Base-by-base conservation (phyloP, 1,139 yeast species). In the Meyerozyma guilliermondii region DNA sequence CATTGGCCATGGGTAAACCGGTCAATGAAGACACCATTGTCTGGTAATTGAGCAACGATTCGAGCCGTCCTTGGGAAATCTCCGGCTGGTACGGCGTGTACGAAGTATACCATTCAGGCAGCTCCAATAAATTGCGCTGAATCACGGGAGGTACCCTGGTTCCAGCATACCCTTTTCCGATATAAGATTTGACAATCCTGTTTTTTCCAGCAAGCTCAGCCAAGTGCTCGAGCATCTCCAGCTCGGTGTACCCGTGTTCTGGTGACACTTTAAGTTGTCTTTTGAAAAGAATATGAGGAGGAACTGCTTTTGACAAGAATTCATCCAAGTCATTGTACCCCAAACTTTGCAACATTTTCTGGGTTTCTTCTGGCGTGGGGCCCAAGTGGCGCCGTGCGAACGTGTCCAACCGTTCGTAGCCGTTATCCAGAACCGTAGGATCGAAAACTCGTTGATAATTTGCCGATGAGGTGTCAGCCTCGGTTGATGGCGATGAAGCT, bases 31-130 rank as follows among this genome's bases (percentile, higher is more conserved):
- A 70, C 17, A 92, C 76, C 63, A 91, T 73, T 23, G 98, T 92
- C 67, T 92, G 98, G 68, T 78, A 92, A 65, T 92, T 92, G 52
- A 92, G 71, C 50, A 92, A 71, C 30, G 95, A 82, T 65, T 91
- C 96, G 55, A 92, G 76, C 57, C 98, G 81, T 43, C 98, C 98
- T 65, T 92, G 98, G 3, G 97, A 86, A 50, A 92, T 91, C 64
- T 92, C 98, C 2, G 98, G 97, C 68, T 92, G 98, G 62, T 92
- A 92, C 29, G 98, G 98, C 24, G 98, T 92, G 63, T 92, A 92
- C 0, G 97, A 87, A 30, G 98, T 92, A 70, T 92, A 92, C 98
- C 98, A 92, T 61, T 88, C 96, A 14, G 98, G 98, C 49, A 84
- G 81, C 64, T 92, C 98, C 48, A 92, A 71, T 47, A 92, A 66